Conservation (phyloP, 345 rosid genomes). For the Mercurialis annua region DNA sequence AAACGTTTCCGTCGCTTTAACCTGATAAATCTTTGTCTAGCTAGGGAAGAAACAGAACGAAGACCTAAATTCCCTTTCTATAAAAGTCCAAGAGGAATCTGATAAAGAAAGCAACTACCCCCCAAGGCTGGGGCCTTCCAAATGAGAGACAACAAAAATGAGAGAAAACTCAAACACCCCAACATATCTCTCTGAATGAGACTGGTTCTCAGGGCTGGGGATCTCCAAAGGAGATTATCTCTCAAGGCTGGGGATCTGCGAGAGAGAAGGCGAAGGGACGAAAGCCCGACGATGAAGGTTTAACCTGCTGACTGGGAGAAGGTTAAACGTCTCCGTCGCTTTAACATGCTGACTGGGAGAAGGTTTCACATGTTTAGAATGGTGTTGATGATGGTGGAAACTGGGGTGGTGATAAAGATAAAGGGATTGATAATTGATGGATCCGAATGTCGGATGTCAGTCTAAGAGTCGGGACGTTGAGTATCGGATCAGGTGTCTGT, state of each 20-base stretch:
- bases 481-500: too few relatives aligned
- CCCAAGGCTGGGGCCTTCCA: constrained; percentile 16
- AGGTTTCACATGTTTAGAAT: constrained; percentile 18
- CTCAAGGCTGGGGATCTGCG: constrained; percentile 31
- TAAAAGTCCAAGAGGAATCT: constrained; percentile 9
- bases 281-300: too few relatives aligned
- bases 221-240: constrained; percentile 33
- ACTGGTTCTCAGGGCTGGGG: constrained; percentile 38
- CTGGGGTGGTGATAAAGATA: constrained; percentile 28
- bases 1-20: too few relatives aligned
- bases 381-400: constrained; percentile 29
- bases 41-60: constrained; percentile 22
- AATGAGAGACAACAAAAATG: neutral
- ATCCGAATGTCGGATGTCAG: too few relatives aligned
- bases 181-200: too few relatives aligned
- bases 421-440: neutral
- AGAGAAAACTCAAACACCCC: constrained; percentile 24
- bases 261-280: too few relatives aligned
- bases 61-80: constrained; percentile 16
- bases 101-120: constrained; percentile 22
- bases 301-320: too few relatives aligned
- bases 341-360: constrained; percentile 48
- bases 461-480: too few relatives aligned
- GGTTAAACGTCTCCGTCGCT: too few relatives aligned
- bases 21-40: constrained; percentile 19